These are phyloP conservation scores for Boletus pseudo-olivaceus DNA, from an alignment of 768 basidiomycete genomes.

Conservation along the genomic window DNA sequence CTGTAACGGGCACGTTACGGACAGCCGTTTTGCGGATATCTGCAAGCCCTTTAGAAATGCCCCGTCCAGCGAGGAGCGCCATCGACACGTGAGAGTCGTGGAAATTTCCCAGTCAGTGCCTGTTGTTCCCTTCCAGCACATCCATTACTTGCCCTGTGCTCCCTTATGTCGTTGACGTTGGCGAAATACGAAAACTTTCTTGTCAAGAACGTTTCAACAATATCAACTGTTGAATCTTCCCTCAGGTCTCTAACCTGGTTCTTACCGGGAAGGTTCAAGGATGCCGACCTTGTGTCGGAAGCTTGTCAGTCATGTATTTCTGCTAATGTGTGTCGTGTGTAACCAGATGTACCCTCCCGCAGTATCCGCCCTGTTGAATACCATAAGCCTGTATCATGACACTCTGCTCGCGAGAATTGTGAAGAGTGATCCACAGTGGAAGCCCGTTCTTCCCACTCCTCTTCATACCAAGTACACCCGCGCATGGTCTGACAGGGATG, in stretches of 20 bases:
- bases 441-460: conserved; percentile 70
- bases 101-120: conserved; percentile 1
- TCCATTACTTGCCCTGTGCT: neutral
- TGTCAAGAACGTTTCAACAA: conserved; percentile 78
- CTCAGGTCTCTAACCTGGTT: conserved; percentile 93
- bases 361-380: conserved; percentile 88
- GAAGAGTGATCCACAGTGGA: conserved; percentile 63
- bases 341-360: conserved; percentile 13
- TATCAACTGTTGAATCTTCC: conserved; percentile 85
- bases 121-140: neutral
- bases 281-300: conserved; percentile 95
- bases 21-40: too few species aligned
- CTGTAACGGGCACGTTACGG: neutral
- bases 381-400: conserved; percentile 93
- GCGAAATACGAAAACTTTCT: conserved; percentile 81
- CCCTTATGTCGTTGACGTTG: conserved; percentile 55
- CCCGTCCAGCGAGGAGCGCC: neutral
- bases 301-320: conserved; percentile 60
- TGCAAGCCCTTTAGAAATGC: neutral
- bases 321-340: conserved; percentile 11
- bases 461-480: conserved; percentile 87
- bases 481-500: conserved; percentile 73
- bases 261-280: conserved; percentile 93
- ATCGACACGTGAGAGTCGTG: conserved; percentile 5
- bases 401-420: conserved; percentile 73